A percentile compares a stretch with the other conserved stretches of the same genome.
phyloP scores from a whole-genome alignment of 495 filamentous ascomycete species.

The Podospora didyma region DNA sequence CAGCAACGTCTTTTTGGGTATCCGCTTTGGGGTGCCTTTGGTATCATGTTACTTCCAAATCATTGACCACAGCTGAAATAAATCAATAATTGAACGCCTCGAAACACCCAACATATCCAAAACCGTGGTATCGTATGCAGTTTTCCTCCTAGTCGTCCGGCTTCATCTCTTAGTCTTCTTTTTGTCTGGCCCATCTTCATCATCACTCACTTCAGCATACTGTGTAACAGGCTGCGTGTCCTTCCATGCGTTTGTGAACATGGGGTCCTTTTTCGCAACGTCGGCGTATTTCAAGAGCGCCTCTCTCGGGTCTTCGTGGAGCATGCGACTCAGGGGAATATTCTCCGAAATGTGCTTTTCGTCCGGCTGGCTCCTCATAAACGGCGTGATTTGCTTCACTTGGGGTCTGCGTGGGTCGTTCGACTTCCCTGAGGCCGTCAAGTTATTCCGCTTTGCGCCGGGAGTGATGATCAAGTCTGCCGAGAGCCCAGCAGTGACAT shows the following conservation, averaged over 20 bases:
- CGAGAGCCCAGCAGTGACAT: slow-evolving; percentile 70
- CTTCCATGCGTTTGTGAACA: slow-evolving; percentile 92
- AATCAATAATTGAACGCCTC: neutral
- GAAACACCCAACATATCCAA: neutral
- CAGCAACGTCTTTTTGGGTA: too few relatives aligned
- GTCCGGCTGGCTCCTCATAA: slow-evolving; percentile 86
- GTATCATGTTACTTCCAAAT: neutral
- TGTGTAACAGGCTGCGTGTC: slow-evolving; percentile 89
- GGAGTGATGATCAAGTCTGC: slow-evolving; percentile 76
- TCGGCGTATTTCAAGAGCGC: slow-evolving; percentile 94
- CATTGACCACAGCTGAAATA: too few relatives aligned
- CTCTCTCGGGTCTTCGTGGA: slow-evolving; percentile 94
- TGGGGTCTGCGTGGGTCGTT: slow-evolving; percentile 78
- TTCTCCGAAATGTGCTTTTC: slow-evolving; percentile 81
- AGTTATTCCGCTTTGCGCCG: slow-evolving; percentile 52
- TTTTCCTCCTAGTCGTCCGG: neutral
- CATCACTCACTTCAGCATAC: slow-evolving; percentile 89
- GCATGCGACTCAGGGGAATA: slow-evolving; percentile 88
- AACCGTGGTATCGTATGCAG: neutral
- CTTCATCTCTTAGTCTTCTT: slow-evolving; percentile 56
- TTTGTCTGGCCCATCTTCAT: slow-evolving; percentile 68
- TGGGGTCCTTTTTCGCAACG: slow-evolving; percentile 84
- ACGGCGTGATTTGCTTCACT: slow-evolving; percentile 80
- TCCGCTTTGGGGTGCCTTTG: neutral
- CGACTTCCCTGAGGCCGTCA: slow-evolving; percentile 75